Base-by-base conservation (phyloP, 1,139 yeast species). In the Yamadazyma membranifaciens region DNA sequence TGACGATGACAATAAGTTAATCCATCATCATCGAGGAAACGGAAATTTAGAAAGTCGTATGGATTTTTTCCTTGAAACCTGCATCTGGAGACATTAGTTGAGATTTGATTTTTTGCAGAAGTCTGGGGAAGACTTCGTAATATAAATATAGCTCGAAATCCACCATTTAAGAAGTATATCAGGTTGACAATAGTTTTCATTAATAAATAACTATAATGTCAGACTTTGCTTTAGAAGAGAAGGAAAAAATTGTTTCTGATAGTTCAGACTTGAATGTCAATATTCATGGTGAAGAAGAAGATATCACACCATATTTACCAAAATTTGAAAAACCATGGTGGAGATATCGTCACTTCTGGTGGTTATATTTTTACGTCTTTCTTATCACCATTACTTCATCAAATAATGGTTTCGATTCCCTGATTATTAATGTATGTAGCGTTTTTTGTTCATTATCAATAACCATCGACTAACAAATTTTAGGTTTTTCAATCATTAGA, bases 321-420 rank as follows among this genome's bases (percentile, higher is more conserved):
- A 38, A 38, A 12, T 40, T 42, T 11, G 39, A 33, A 5, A 45
- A 42, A 30, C 44, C 59, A 24, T 57, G 56, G 56, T 55, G 43
- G 28, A 48, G 41, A 20, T 65, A 66, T 35, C 57, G 63, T 6
- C 70, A 74, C 45, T 54, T 76, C 38, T 45, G 62, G 6, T 42
- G 48, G 27, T 61, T 76, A 42, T 69, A 71, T 46, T 43, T 60
- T 28, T 46, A 63, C 25, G 54, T 76, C n/a, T 55, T 73, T 15
- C 52, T 70, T 31, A 62, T 73, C 22, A 62, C 78, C 26, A 52
- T 76, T 28, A 59, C 78, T 9, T 69, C 78, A 15, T 69, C 78
- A 25, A 72, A 69, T 47, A 69, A 66, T 36, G 81, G 82, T 25
- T 77, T 65, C 47, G 82, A 77, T 56, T 75, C 77, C 31, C 67